These are phyloP conservation scores for Chlorella sp. DNA, from an alignment of 139 green algal species.

Conservation along the genomic window DNA sequence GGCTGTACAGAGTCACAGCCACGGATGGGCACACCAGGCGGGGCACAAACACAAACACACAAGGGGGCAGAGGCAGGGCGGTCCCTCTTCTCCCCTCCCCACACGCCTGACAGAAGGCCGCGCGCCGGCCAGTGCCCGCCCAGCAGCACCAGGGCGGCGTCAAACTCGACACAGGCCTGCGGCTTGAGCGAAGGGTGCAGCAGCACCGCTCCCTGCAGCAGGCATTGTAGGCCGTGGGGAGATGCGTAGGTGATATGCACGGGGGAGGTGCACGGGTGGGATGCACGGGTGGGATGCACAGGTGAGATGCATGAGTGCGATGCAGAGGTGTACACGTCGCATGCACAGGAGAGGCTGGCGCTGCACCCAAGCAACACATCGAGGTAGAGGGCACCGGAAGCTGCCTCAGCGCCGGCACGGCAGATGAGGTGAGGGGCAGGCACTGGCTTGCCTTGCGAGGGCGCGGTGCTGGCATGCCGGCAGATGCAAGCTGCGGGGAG, in stretches of 20 bases:
- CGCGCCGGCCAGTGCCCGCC: conserved; percentile 80
- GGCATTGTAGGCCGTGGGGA: too few relatives aligned
- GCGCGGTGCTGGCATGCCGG: not conserved
- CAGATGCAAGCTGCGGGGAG: not conserved
- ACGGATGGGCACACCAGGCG: too few relatives aligned
- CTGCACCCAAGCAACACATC: not conserved
- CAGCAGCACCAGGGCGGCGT: conserved; percentile 76
- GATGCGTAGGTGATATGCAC: not conserved
- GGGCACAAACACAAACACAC: too few relatives aligned
- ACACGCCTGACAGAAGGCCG: conserved; percentile 76
- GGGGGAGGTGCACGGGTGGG: too few relatives aligned
- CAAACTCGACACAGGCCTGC: conserved; percentile 62
- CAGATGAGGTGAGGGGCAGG: not conserved
- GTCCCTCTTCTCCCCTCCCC: too few relatives aligned
- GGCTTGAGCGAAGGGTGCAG: conserved; percentile 52
- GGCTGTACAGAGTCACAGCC: too few relatives aligned
- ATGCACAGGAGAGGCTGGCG: not conserved
- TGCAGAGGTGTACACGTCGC: too few relatives aligned
- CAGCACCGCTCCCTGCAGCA: conserved; percentile 62
- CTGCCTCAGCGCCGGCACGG: too few relatives aligned
- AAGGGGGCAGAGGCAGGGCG: too few relatives aligned
- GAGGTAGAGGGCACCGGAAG: not conserved
- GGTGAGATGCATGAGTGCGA: too few relatives aligned
- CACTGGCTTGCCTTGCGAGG: conserved; percentile 15
- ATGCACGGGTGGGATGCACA: too few relatives aligned